These are phyloP conservation scores for Lantana camara DNA, from an alignment of 257 asterid genomes.

Conservation along the genomic window DNA sequence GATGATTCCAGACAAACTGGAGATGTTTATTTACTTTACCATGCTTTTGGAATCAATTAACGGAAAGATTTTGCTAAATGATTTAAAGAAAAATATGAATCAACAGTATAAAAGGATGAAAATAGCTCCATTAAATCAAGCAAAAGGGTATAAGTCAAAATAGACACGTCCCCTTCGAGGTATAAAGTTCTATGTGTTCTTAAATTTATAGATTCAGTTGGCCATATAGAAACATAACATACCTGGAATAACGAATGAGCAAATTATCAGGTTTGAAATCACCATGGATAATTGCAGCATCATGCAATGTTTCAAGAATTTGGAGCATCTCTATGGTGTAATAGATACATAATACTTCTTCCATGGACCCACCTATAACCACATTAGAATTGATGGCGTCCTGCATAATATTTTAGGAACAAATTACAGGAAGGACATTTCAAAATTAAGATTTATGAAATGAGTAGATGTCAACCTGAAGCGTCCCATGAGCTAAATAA, in stretches of 20 bases:
- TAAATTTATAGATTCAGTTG: constrained; percentile 8
- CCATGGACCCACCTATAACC: constrained; percentile 78
- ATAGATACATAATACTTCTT: constrained; percentile 79
- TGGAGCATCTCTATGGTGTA: constrained; percentile 95
- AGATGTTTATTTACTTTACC: no score
- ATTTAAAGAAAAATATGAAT: no score
- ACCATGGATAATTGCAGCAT: constrained; percentile 79
- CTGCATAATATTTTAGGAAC: constrained; percentile 45
- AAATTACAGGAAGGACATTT: constrained; percentile 19
- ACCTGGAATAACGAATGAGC: constrained; percentile 93
- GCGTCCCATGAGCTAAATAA: constrained; percentile 84
- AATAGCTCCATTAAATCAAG: neutral
- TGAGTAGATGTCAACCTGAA: constrained; percentile 67
- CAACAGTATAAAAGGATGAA: no score
- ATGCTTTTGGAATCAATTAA: no score
- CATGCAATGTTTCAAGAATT: constrained; percentile 76
- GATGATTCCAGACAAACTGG: no score
- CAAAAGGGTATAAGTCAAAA: constrained; percentile 10
- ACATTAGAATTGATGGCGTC: constrained; percentile 80
- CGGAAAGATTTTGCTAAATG: no score
- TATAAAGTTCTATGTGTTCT: constrained; percentile 11
- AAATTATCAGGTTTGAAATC: constrained; percentile 98
- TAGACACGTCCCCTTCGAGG: constrained; percentile 4
- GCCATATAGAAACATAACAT: constrained; percentile 23
- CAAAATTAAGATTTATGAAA: constrained; percentile 12